Conservation (phyloP, 2,329 filamentous ascomycete genomes). For the Colletotrichum sp. region DNA sequence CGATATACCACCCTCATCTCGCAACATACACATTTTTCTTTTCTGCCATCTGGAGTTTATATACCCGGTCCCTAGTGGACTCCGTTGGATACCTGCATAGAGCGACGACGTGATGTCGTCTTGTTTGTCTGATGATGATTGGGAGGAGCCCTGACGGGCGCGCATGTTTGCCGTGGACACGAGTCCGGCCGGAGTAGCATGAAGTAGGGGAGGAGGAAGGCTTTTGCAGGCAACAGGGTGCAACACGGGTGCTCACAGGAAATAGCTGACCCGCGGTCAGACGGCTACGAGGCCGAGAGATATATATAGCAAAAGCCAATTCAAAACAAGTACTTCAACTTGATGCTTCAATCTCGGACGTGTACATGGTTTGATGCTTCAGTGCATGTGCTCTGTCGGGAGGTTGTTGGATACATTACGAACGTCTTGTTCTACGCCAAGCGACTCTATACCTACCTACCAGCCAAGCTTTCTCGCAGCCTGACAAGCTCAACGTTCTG, state of each 20-base stretch:
- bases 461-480: not conserved
- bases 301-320: slow-evolving; percentile 3
- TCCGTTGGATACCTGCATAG: slow-evolving; percentile 20
- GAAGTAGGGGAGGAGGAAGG: not conserved
- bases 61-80: slow-evolving; percentile 22
- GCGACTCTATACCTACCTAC: not conserved
- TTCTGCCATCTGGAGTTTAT: slow-evolving; percentile 17
- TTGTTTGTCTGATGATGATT: not conserved
- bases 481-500: not conserved
- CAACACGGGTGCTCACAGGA: not conserved
- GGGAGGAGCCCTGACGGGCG: not conserved
- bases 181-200: not conserved
- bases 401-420: no score
- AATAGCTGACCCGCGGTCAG: not conserved
- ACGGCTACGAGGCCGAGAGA: not conserved
- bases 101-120: not conserved
- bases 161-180: not conserved
- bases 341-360: not conserved
- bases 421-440: not conserved
- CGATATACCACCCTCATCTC: slow-evolving; percentile 7
- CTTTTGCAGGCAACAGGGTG: slow-evolving; percentile 4
- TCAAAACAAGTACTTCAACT: not conserved
- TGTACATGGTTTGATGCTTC: no score
- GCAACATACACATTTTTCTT: slow-evolving; percentile 10
- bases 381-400: no score